A percentile compares a stretch with the other conserved stretches of the same genome.
Evolutionary conservation across 768 basidiomycete species (phyloP).

Genomic region (Cystobasidium ongulense): DNA sequence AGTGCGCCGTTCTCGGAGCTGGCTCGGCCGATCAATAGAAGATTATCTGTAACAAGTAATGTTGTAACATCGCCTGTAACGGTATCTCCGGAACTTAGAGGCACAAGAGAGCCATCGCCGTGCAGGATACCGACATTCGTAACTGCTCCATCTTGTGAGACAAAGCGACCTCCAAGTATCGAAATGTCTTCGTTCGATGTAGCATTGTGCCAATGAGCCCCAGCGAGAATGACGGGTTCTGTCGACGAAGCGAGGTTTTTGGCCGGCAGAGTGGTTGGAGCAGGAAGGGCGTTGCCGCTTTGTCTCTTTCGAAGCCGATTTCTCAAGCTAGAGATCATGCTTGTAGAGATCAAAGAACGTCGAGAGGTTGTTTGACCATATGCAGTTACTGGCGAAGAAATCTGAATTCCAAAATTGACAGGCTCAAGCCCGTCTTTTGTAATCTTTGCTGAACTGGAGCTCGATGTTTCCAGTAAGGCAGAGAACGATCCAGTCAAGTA

Average conservation of each 20-base stretch:
- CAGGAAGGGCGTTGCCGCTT: neutral
- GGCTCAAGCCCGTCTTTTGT: neutral
- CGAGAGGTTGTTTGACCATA: neutral
- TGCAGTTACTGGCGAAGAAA: neutral
- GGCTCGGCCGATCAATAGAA: conserved; percentile 68
- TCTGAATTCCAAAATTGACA: neutral
- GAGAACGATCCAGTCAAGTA: neutral
- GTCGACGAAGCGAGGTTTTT: neutral
- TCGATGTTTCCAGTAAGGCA: neutral
- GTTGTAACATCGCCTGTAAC: conserved; percentile 67
- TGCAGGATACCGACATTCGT: conserved; percentile 56
- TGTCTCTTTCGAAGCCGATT: conserved; percentile 10
- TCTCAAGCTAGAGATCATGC: neutral
- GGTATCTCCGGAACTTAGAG: conserved; percentile 55
- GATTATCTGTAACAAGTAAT: conserved; percentile 62
- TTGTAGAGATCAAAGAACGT: neutral
- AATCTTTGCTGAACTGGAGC: neutral
- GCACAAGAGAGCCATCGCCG: conserved; percentile 50
- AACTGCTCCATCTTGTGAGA: conserved; percentile 51
- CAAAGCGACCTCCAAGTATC: conserved; percentile 83
- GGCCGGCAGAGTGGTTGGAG: neutral
- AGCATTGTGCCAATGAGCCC: conserved; percentile 79
- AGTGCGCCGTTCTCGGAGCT: conserved; percentile 57
- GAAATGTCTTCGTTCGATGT: conserved; percentile 58
- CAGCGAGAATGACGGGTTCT: conserved; percentile 67